Conservation (phyloP, 805 yeast genomes). For the Yamadazyma endophytica region DNA sequence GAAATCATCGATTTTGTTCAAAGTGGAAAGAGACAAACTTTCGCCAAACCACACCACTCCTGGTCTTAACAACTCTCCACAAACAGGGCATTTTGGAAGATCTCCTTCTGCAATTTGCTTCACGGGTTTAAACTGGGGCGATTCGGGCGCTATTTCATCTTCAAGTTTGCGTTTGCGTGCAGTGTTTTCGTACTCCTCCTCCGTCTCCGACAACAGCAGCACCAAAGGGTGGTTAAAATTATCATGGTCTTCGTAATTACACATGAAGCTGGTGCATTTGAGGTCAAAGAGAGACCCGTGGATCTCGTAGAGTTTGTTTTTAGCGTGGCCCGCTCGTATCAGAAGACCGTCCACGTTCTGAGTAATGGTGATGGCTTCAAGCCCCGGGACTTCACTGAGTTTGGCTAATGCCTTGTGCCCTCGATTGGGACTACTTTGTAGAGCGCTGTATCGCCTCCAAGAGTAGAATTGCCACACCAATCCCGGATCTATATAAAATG, state of each 20-base stretch:
- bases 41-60: constrained; percentile 98
- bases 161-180: constrained; percentile 9
- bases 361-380: constrained; percentile 60
- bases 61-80: constrained; percentile 69
- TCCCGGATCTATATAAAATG: constrained; percentile 77
- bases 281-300: constrained; percentile 78
- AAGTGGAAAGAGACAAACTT: constrained; percentile 58
- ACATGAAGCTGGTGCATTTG: constrained; percentile 71
- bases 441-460: constrained; percentile 60
- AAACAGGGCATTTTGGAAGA: constrained; percentile 74
- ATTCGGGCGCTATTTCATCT: constrained; percentile 7
- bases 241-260: constrained; percentile 55
- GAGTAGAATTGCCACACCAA: constrained; percentile 89
- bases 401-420: constrained; percentile 72
- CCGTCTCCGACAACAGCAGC: constrained; percentile 42
- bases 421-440: constrained; percentile 63
- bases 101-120: constrained; percentile 45
- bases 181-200: constrained; percentile 26
- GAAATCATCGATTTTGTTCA: constrained; percentile 70
- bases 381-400: constrained; percentile 38
- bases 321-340: constrained; percentile 59
- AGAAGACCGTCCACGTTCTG: constrained; percentile 82
- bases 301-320: constrained; percentile 53
- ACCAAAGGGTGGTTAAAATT: constrained; percentile 59
- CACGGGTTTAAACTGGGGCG: constrained; percentile 45